Evolutionary conservation across 2,329 filamentous ascomycete genomes (phyloP).

Genomic region (Knoxdaviesia capensis): DNA sequence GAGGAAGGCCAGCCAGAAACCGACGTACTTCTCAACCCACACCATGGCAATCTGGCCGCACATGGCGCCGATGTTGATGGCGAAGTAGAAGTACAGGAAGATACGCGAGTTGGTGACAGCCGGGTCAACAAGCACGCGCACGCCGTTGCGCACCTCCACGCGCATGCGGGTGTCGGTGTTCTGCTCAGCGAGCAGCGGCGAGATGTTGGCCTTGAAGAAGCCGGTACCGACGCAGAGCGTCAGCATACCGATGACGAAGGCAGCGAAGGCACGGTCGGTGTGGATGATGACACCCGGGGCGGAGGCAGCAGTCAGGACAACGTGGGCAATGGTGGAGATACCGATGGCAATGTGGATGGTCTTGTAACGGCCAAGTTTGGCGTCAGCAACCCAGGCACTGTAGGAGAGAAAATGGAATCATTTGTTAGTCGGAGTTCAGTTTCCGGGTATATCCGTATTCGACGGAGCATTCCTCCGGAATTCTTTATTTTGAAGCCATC

Average conservation of each 20-base stretch:
- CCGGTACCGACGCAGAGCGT: slow-evolving; percentile 44
- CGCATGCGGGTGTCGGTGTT: slow-evolving; percentile 37
- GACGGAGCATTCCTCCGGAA: too few relatives aligned
- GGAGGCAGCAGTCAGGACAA: slow-evolving; percentile 44
- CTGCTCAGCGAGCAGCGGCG: slow-evolving; percentile 51
- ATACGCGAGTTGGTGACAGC: slow-evolving; percentile 47
- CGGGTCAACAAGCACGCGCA: slow-evolving; percentile 52
- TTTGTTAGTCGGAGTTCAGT: not conserved
- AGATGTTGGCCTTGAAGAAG: slow-evolving; percentile 67
- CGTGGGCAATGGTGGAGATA: slow-evolving; percentile 44
- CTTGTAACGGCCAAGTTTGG: slow-evolving; percentile 52
- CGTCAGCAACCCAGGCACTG: slow-evolving; percentile 40
- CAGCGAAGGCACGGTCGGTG: slow-evolving; percentile 35
- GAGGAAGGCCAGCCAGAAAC: slow-evolving; percentile 53
- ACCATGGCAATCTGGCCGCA: slow-evolving; percentile 43
- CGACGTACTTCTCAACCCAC: slow-evolving; percentile 56
- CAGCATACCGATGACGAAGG: slow-evolving; percentile 46
- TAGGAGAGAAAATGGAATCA: not conserved
- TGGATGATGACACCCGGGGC: slow-evolving; percentile 41
- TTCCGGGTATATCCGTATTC: not conserved
- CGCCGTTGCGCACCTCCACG: slow-evolving; percentile 34
- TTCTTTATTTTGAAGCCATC: too few relatives aligned
- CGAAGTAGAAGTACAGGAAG: slow-evolving; percentile 39
- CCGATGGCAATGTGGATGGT: slow-evolving; percentile 50
- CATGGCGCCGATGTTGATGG: slow-evolving; percentile 46